A percentile compares a stretch with the other conserved stretches of the same genome.
These are phyloP conservation scores for Citrus glauca DNA, from an alignment of 345 rosid species.

Conservation along the genomic window DNA sequence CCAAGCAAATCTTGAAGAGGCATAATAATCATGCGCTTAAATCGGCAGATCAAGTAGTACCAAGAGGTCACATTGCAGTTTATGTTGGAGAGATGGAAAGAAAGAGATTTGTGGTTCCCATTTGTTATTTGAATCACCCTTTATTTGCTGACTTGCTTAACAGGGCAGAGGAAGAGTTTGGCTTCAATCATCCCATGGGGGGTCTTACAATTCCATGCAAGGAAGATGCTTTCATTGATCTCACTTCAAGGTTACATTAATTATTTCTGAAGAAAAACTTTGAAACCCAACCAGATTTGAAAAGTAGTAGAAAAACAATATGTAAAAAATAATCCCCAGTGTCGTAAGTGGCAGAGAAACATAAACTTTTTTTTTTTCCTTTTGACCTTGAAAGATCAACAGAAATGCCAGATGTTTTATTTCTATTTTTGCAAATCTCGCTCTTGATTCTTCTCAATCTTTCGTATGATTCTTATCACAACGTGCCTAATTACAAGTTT, in stretches of 20 bases:
- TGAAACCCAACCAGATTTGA: neutral
- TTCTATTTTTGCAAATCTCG: too few species aligned
- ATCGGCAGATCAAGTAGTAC: conserved; percentile 17
- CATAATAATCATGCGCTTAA: neutral
- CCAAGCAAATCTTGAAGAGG: conserved; percentile 27
- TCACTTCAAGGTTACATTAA: conserved; percentile 1
- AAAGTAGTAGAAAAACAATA: too few species aligned
- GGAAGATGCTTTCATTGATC: conserved; percentile 23
- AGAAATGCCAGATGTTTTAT: too few species aligned
- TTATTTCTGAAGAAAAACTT: too few species aligned
- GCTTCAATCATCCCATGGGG: conserved; percentile 23
- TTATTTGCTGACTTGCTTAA: conserved; percentile 29
- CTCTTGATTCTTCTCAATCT: too few species aligned
- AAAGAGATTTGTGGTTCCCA: conserved; percentile 42
- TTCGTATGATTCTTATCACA: too few species aligned
- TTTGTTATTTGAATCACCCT: conserved; percentile 38
- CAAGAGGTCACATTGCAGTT: conserved; percentile 43
- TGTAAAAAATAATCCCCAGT: too few species aligned
- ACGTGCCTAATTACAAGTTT: too few species aligned
- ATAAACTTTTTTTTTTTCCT: too few species aligned
- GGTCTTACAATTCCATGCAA: conserved; percentile 29
- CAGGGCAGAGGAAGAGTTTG: conserved; percentile 26
- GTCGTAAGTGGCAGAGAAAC: too few species aligned
- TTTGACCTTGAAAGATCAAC: too few species aligned
- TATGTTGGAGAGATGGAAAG: conserved; percentile 38